Percentiles rank a stretch among this genome's conserved stretches.
These are phyloP conservation scores for Diplodia intermedia DNA, from an alignment of 2,329 filamentous ascomycete genomes.

Conservation along the genomic window DNA sequence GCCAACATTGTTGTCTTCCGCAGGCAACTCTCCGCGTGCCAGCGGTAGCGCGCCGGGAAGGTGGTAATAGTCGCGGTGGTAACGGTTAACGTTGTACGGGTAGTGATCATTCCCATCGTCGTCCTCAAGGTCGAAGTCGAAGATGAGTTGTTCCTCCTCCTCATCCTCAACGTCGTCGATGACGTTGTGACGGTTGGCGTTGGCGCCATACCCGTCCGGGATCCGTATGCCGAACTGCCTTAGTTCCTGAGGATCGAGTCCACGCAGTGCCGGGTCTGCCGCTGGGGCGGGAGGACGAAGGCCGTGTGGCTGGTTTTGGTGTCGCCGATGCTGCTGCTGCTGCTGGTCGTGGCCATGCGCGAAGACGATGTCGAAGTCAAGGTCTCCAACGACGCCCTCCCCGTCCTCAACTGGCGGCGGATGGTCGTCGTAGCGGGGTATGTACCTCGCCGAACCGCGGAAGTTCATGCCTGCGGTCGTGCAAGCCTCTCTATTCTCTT, in stretches of 20 bases:
- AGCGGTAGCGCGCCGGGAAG: neutral
- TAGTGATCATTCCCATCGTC: neutral
- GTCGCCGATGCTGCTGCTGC: neutral
- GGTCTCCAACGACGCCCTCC: constrained; percentile 4
- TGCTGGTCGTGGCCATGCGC: neutral
- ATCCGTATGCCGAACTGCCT: neutral
- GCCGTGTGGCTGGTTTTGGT: neutral
- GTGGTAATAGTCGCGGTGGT: neutral
- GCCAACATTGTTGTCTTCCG: neutral
- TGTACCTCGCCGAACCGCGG: neutral
- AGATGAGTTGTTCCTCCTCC: constrained; percentile 2
- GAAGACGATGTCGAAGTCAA: constrained; percentile 13
- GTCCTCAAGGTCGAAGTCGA: constrained; percentile 16
- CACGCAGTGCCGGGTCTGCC: neutral
- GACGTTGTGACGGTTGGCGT: too few species aligned
- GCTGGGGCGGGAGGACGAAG: neutral
- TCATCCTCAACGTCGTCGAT: neutral
- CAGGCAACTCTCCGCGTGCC: neutral
- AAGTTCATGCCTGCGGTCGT: neutral
- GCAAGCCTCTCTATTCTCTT: too few species aligned
- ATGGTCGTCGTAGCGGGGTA: neutral
- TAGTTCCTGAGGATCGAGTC: neutral
- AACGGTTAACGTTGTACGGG: neutral
- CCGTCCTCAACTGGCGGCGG: neutral
- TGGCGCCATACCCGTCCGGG: neutral